These are phyloP conservation scores for Podaxis sp. DNA, from an alignment of 768 basidiomycete genomes.

Conservation along the genomic window DNA sequence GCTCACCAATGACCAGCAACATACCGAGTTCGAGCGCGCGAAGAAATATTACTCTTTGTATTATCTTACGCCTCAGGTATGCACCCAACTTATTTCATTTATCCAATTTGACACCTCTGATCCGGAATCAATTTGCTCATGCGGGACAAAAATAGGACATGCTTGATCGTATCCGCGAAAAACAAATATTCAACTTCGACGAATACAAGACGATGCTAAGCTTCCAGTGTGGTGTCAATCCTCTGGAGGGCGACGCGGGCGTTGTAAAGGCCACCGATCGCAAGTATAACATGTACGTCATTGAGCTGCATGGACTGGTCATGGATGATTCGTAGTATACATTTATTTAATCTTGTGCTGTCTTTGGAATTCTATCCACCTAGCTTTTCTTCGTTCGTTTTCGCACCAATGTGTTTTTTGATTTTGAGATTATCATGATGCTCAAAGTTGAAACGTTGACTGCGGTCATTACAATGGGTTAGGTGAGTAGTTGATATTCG, in stretches of 20 bases:
- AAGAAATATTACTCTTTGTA: slow-evolving; percentile 84
- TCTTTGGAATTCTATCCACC: not conserved
- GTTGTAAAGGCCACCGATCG: slow-evolving; percentile 56
- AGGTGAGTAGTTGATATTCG: not conserved
- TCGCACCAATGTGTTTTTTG: not conserved
- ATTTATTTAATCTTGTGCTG: not conserved
- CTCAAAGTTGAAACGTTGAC: not conserved
- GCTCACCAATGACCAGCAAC: slow-evolving; percentile 56
- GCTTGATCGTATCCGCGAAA: slow-evolving; percentile 64
- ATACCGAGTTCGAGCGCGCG: slow-evolving; percentile 71
- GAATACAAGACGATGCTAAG: slow-evolving; percentile 91
- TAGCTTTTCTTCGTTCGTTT: not conserved
- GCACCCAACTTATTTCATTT: slow-evolving; percentile 18
- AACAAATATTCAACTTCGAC: slow-evolving; percentile 77
- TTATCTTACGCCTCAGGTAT: slow-evolving; percentile 67
- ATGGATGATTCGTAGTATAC: slow-evolving; percentile 37
- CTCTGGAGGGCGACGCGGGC: slow-evolving; percentile 47
- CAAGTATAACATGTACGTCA: slow-evolving; percentile 84
- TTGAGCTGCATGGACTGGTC: slow-evolving; percentile 84
- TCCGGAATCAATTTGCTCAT: not conserved
- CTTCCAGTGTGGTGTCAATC: slow-evolving; percentile 84
- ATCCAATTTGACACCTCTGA: not conserved
- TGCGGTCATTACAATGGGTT: not conserved
- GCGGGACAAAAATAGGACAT: slow-evolving; percentile 51
- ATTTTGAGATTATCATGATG: not conserved